Percentiles rank a stretch among this genome's conserved stretches.
These are phyloP conservation scores for Trebouxiophyceae sp. DNA, from an alignment of 163 green algal genomes.

Conservation along the genomic window DNA sequence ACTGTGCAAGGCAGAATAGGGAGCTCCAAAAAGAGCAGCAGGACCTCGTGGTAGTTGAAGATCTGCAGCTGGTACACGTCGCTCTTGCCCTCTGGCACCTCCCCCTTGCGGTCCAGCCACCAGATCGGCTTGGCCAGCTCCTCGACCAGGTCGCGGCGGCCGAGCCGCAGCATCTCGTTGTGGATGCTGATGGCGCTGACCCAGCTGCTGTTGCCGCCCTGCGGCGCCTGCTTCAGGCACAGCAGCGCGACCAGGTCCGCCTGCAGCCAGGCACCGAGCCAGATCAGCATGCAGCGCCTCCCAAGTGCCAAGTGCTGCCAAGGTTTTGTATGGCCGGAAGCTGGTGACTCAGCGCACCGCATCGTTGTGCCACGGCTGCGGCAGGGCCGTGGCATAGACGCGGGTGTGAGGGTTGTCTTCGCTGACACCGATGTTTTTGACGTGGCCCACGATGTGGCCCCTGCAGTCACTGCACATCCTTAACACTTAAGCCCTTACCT, in stretches of 20 bases:
- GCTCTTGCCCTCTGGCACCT: slow-evolving; percentile 60
- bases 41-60: slow-evolving; percentile 47
- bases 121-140: slow-evolving; percentile 30
- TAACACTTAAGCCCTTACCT: too few relatives aligned
- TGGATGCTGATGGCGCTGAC: slow-evolving; percentile 50
- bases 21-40: too few relatives aligned
- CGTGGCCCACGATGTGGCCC: slow-evolving; percentile 21
- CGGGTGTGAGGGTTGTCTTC: slow-evolving; percentile 35
- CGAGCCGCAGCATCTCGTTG: slow-evolving; percentile 59
- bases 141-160: slow-evolving; percentile 37
- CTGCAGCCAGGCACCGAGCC: too few relatives aligned
- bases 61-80: slow-evolving; percentile 67
- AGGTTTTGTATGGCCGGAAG: too few relatives aligned
- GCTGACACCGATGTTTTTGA: slow-evolving; percentile 19
- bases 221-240: slow-evolving; percentile 54
- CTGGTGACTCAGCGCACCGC: too few relatives aligned
- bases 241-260: slow-evolving; percentile 39
- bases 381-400: slow-evolving; percentile 65
- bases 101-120: slow-evolving; percentile 77
- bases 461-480: neutral
- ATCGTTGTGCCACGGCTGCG: slow-evolving; percentile 82
- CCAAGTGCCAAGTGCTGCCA: too few relatives aligned
- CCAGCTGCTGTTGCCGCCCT: slow-evolving; percentile 55
- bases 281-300: too few relatives aligned
- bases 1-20: too few relatives aligned